Evolutionary conservation across 2,329 filamentous ascomycete species (phyloP).

Genomic region (Incumbomyces delicatus): DNA sequence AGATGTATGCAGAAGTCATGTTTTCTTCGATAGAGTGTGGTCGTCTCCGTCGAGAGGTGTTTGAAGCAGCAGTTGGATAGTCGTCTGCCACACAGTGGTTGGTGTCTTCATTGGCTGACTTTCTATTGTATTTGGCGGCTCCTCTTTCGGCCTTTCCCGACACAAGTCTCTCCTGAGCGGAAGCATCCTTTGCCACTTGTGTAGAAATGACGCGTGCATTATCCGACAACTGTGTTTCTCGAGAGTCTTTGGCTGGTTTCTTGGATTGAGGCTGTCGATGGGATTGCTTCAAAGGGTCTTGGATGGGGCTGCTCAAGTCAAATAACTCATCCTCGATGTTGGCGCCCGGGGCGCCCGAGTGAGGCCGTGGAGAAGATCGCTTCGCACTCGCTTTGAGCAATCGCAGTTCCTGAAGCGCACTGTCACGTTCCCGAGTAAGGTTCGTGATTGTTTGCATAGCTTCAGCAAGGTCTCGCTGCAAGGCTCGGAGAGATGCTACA

Average conservation of each 20-base stretch:
- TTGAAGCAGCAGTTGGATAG: constrained; percentile 30
- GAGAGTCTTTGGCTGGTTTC: constrained; percentile 8
- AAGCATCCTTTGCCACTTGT: constrained; percentile 5
- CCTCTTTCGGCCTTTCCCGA: constrained; percentile 5
- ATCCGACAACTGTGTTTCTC: constrained; percentile 16
- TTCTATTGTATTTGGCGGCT: constrained; percentile 11
- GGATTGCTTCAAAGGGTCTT: constrained; percentile 14
- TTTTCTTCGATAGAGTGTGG: constrained; percentile 39
- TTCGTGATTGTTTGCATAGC: constrained; percentile 19
- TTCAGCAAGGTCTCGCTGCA: constrained; percentile 20
- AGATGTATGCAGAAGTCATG: constrained; percentile 55
- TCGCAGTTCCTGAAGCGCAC: constrained; percentile 18
- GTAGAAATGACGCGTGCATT: constrained; percentile 19
- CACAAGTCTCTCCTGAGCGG: constrained; percentile 10
- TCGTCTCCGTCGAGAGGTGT: constrained; percentile 41
- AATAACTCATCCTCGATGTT: constrained; percentile 19
- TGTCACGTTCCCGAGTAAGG: constrained; percentile 19
- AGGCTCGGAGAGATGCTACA: constrained; percentile 20
- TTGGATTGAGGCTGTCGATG: constrained; percentile 8
- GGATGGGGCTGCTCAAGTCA: constrained; percentile 17
- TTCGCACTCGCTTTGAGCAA: constrained; percentile 14
- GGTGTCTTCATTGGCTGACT: constrained; percentile 14
- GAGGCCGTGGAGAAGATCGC: constrained; percentile 10
- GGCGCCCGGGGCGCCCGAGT: constrained; percentile 8
- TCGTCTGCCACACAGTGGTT: constrained; percentile 17